Conservation (phyloP, 164 flowering plant genomes). For the Cinnamomum chago region DNA sequence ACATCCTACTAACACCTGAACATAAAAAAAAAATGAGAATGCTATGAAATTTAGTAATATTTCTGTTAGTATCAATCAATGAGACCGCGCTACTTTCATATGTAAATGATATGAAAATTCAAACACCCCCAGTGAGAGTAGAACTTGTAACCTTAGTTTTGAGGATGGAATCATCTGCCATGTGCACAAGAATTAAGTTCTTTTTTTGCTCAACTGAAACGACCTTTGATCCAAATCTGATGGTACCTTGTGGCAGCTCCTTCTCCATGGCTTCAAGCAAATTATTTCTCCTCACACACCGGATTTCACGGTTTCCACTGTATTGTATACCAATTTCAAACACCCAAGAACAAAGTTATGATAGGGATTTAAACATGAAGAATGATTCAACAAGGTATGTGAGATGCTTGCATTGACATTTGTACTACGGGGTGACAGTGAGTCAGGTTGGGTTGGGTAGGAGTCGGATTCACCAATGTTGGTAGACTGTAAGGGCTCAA, state of each 20-base stretch:
- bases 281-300: slow-evolving; percentile 44
- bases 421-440: too few species aligned
- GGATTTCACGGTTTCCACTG: slow-evolving; percentile 37
- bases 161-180: slow-evolving; percentile 55
- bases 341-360: not conserved
- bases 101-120: too few species aligned
- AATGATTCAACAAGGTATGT: too few species aligned
- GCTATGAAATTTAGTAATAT: too few species aligned
- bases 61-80: too few species aligned
- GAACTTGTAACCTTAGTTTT: slow-evolving; percentile 46
- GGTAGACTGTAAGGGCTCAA: too few species aligned
- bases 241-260: slow-evolving; percentile 62
- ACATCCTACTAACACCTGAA: slow-evolving; percentile 46
- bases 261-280: slow-evolving; percentile 49
- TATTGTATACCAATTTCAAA: slow-evolving; percentile 10
- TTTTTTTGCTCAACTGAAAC: slow-evolving; percentile 50
- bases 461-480: too few species aligned
- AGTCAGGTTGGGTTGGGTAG: too few species aligned
- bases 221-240: slow-evolving; percentile 61
- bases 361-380: not conserved
- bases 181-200: slow-evolving; percentile 43
- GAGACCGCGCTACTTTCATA: too few species aligned
- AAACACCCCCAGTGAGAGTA: not conserved
- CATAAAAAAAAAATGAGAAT: too few species aligned
- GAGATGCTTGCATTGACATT: too few species aligned